phyloP scores from a whole-genome alignment of 2,329 filamentous ascomycete species.

The Aspergillus aculeatus region DNA sequence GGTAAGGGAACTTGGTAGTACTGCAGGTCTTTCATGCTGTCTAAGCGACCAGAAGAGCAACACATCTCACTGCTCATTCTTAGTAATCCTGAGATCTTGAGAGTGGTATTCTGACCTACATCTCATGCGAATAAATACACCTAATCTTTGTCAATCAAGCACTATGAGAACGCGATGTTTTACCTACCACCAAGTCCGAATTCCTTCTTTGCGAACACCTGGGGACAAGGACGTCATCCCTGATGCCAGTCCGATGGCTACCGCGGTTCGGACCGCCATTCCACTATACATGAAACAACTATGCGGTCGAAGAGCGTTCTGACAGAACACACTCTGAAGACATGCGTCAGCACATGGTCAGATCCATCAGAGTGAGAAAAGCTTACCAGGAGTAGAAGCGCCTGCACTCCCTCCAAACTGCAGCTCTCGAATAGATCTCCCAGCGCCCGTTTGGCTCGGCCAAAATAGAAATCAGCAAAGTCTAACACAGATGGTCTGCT shows the following conservation, averaged over 20 bases:
- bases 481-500: conserved; percentile 17
- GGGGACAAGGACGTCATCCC: conserved; percentile 22
- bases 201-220: conserved; percentile 18
- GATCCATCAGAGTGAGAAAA: too few species aligned
- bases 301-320: conserved; percentile 36
- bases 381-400: conserved; percentile 26
- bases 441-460: conserved; percentile 24
- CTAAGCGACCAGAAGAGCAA: conserved; percentile 29
- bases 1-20: conserved; percentile 26
- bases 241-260: conserved; percentile 34
- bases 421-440: conserved; percentile 32
- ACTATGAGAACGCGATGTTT: background rate
- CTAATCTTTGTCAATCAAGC: conserved; percentile 6
- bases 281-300: conserved; percentile 38
- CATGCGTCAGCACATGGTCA: background rate
- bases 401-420: conserved; percentile 27
- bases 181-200: conserved; percentile 28
- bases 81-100: background rate
- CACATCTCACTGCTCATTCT: conserved; percentile 28
- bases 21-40: conserved; percentile 29
- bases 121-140: conserved; percentile 24
- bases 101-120: conserved; percentile 7
- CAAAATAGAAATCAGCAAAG: conserved; percentile 29
- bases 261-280: conserved; percentile 35
- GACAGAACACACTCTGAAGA: conserved; percentile 28